Percentiles rank a stretch among this genome's conserved stretches.
These are phyloP conservation scores for Orychophragmus violaceus DNA, from an alignment of 345 rosid genomes.

Conservation along the genomic window DNA sequence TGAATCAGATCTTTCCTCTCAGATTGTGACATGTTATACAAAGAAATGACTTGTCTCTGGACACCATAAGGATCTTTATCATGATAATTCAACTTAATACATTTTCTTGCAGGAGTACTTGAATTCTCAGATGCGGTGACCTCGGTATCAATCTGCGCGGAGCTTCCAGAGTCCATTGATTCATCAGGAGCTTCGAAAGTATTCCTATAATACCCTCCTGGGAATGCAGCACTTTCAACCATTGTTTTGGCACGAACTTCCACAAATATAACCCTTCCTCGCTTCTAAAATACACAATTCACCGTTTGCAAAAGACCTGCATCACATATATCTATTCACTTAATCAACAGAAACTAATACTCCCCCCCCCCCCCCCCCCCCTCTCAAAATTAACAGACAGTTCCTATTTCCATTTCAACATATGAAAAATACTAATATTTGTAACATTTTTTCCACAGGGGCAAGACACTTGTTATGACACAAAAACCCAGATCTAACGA, in stretches of 20 bases:
- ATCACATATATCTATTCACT: slow-evolving; percentile 14
- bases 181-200: slow-evolving; percentile 55
- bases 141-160: slow-evolving; percentile 60
- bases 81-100: slow-evolving; percentile 45
- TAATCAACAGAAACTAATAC: slow-evolving; percentile 16
- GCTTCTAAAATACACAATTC: slow-evolving; percentile 17
- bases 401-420: not conserved
- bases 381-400: not conserved
- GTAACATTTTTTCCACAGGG: not conserved
- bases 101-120: slow-evolving; percentile 49
- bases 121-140: slow-evolving; percentile 69
- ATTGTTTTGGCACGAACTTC: slow-evolving; percentile 37
- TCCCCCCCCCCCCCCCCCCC: too few relatives aligned
- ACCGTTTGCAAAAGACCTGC: slow-evolving; percentile 23
- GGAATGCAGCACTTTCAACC: slow-evolving; percentile 48
- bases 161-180: slow-evolving; percentile 81
- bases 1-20: slow-evolving; percentile 61
- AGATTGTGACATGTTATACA: slow-evolving; percentile 49
- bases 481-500: slow-evolving; percentile 2
- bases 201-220: slow-evolving; percentile 46
- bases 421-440: not conserved
- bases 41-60: slow-evolving; percentile 54
- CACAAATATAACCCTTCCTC: not conserved
- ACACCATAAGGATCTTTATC: slow-evolving; percentile 49
- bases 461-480: not conserved